phyloP scores from a whole-genome alignment of 2,329 filamentous ascomycete species.

The Purpureocillium lavendulum region DNA sequence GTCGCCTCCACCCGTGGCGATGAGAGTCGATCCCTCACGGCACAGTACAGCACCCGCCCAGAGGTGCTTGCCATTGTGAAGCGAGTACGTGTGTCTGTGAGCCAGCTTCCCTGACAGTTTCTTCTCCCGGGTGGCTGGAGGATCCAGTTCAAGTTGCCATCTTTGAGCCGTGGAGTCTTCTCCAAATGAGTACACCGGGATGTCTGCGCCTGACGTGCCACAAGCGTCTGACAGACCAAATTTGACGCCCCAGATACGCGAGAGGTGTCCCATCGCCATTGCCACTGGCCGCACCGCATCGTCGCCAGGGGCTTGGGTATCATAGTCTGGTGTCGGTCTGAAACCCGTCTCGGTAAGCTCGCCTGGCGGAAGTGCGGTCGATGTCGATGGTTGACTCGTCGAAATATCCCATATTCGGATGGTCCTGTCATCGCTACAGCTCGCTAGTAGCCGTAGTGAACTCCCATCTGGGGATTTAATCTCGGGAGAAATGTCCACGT shows the following conservation, averaged over 20 bases:
- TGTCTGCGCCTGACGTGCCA: no score
- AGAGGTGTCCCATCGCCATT: slow-evolving; percentile 75
- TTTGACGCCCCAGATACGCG: slow-evolving; percentile 80
- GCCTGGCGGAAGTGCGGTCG: background rate
- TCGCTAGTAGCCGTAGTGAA: slow-evolving; percentile 61
- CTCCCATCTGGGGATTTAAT: slow-evolving; percentile 29
- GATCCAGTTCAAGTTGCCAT: slow-evolving; percentile 51
- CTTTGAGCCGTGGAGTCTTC: slow-evolving; percentile 73
- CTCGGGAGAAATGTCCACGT: slow-evolving; percentile 65
- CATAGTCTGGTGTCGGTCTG: slow-evolving; percentile 23
- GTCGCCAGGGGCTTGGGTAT: slow-evolving; percentile 9
- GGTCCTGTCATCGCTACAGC: slow-evolving; percentile 91
- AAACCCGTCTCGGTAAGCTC: slow-evolving; percentile 50
- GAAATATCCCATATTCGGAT: slow-evolving; percentile 77
- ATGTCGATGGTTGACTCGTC: slow-evolving; percentile 34
- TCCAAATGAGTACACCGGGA: slow-evolving; percentile 63
- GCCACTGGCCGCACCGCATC: slow-evolving; percentile 43
- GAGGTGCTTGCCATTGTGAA: slow-evolving; percentile 82
- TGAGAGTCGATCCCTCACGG: slow-evolving; percentile 22
- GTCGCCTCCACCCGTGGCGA: slow-evolving; percentile 81
- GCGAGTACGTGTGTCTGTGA: slow-evolving; percentile 47
- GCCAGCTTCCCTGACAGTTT: slow-evolving; percentile 26
- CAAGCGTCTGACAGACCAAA: slow-evolving; percentile 39
- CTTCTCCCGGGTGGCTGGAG: slow-evolving; percentile 3
- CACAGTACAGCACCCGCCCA: slow-evolving; percentile 58